A percentile compares a stretch with the other conserved stretches of the same genome.
Conservation (phyloP, 2,329 filamentous ascomycete genomes). For the Zymoseptoria passerinii region DNA sequence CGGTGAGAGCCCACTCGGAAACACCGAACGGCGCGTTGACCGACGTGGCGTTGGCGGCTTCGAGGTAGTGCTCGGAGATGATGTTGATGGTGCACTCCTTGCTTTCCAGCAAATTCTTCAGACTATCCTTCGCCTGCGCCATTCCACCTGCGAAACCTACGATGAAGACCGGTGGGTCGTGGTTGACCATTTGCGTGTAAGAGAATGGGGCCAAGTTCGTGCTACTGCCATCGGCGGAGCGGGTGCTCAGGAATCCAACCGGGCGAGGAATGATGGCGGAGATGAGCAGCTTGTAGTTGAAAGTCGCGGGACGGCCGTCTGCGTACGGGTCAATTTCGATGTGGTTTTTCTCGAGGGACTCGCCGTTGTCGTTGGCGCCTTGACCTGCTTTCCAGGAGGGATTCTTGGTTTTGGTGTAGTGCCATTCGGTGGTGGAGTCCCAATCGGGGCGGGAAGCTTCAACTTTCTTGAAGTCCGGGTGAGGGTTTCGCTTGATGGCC, state of each 20-base stretch:
- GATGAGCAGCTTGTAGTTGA: constrained; percentile 92
- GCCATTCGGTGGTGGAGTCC: constrained; percentile 42
- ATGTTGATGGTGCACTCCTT: constrained; percentile 75
- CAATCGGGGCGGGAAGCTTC: constrained; percentile 59
- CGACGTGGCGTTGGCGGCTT: constrained; percentile 75
- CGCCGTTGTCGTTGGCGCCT: constrained; percentile 53
- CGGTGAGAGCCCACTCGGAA: constrained; percentile 72
- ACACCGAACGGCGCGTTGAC: constrained; percentile 70
- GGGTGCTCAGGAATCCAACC: constrained; percentile 57
- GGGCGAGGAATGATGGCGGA: constrained; percentile 74
- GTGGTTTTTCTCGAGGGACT: constrained; percentile 50
- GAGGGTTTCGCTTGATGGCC: constrained; percentile 31
- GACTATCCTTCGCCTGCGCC: constrained; percentile 64
- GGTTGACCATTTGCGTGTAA: constrained; percentile 75
- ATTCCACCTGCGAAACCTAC: constrained; percentile 52
- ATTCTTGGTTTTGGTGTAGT: constrained; percentile 54
- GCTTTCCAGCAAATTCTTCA: constrained; percentile 63
- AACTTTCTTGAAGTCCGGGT: constrained; percentile 66
- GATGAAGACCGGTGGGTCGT: constrained; percentile 79
- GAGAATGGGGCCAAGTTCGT: constrained; percentile 81
- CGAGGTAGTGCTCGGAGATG: constrained; percentile 73
- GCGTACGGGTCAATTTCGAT: constrained; percentile 74
- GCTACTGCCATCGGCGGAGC: constrained; percentile 51
- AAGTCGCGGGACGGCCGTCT: constrained; percentile 54
- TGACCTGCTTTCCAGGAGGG: constrained; percentile 58